Percentiles rank a stretch among this genome's conserved stretches.
Conservation (phyloP, 768 basidiomycete species). For the Xerocomus brunneocitrinus region DNA sequence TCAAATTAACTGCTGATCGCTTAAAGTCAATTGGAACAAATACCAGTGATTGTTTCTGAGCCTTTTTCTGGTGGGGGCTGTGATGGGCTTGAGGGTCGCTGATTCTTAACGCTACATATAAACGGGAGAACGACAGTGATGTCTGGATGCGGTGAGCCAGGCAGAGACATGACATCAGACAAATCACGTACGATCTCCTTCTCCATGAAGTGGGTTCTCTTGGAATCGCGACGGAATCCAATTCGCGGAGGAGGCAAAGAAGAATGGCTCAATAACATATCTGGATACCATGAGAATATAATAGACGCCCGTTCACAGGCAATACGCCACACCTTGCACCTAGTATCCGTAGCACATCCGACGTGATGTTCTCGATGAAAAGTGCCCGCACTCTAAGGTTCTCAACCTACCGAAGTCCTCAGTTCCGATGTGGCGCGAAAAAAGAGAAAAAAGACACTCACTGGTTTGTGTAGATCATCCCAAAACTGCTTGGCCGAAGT, state of each 20-base stretch:
- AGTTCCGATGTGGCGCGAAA: background rate
- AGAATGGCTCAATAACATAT: constrained; percentile 41
- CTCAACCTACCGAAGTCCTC: constrained; percentile 13
- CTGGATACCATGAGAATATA: constrained; percentile 18
- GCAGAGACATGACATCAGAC: background rate
- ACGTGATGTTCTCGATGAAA: constrained; percentile 35
- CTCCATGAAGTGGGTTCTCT: constrained; percentile 23
- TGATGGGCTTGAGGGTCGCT: constrained; percentile 14
- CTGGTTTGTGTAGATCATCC: constrained; percentile 24
- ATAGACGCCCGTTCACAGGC: background rate
- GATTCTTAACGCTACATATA: constrained; percentile 36
- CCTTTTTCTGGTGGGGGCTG: constrained; percentile 1
- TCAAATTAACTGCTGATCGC: background rate
- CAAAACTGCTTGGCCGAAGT: constrained; percentile 20
- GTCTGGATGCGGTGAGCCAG: constrained; percentile 24
- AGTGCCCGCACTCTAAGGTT: constrained; percentile 29
- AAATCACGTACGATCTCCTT: constrained; percentile 36
- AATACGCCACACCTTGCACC: constrained; percentile 32
- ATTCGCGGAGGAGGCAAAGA: constrained; percentile 40
- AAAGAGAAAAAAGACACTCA: constrained; percentile 5
- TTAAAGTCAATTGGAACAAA: background rate
- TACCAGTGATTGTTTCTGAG: constrained; percentile 14
- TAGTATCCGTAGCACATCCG: constrained; percentile 33
- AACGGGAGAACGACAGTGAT: constrained; percentile 42
- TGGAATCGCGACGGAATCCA: constrained; percentile 42